Percentiles rank a stretch among this genome's conserved stretches.
phyloP scores from a whole-genome alignment of 352 stramenopile species.

The Pythium coloratum region DNA sequence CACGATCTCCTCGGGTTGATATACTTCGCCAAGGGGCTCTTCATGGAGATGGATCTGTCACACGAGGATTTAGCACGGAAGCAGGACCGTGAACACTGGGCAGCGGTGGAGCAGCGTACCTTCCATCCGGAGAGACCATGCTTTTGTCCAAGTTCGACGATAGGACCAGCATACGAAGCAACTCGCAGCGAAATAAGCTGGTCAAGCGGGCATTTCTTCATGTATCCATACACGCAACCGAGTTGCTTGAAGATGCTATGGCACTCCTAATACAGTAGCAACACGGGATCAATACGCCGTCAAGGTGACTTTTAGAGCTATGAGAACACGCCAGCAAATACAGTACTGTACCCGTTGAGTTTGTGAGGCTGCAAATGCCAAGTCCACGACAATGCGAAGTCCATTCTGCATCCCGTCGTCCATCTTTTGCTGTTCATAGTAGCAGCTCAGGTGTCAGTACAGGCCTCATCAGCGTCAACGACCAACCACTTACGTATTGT shows the following conservation, averaged over 20 bases:
- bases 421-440: slow-evolving; percentile 64
- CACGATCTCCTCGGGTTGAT: slow-evolving; percentile 50
- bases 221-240: slow-evolving; percentile 68
- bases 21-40: slow-evolving; percentile 51
- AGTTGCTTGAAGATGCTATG: slow-evolving; percentile 85
- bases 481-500: slow-evolving; percentile 55
- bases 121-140: slow-evolving; percentile 64
- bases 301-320: too few species aligned
- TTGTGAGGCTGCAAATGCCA: slow-evolving; percentile 54
- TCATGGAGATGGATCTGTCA: slow-evolving; percentile 36
- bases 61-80: neutral
- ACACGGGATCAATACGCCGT: neutral
- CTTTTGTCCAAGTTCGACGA: slow-evolving; percentile 36
- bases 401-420: slow-evolving; percentile 38
- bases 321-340: neutral
- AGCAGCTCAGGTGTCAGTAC: neutral
- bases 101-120: slow-evolving; percentile 24
- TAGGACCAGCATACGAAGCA: slow-evolving; percentile 40
- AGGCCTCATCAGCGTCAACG: neutral
- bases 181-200: slow-evolving; percentile 60
- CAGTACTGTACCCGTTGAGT: slow-evolving; percentile 37
- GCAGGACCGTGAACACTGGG: too few species aligned
- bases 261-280: slow-evolving; percentile 41
- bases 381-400: slow-evolving; percentile 65
- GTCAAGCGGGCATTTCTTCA: slow-evolving; percentile 72